Conservation (phyloP, 2,329 filamentous ascomycete species). For the Fusarium oligoseptatum region DNA sequence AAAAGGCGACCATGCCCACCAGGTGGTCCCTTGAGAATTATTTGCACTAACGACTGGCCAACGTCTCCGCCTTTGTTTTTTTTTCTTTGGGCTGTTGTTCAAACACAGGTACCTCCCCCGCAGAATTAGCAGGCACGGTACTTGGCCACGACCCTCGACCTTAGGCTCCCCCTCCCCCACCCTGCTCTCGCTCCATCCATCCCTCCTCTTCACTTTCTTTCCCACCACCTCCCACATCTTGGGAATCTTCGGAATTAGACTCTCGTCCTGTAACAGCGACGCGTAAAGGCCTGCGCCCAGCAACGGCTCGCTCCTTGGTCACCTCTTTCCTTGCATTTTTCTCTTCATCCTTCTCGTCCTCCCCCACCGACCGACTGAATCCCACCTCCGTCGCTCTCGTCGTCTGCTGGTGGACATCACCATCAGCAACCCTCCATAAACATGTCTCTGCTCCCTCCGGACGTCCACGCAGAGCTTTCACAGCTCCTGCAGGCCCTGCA, state of each 20-base stretch:
- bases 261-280: slow-evolving; percentile 36
- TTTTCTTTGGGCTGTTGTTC: slow-evolving; percentile 29
- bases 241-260: slow-evolving; percentile 38
- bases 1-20: slow-evolving; percentile 5
- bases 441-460: slow-evolving; percentile 89
- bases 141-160: slow-evolving; percentile 28
- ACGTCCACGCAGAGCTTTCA: slow-evolving; percentile 85
- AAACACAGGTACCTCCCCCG: slow-evolving; percentile 21
- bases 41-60: slow-evolving; percentile 29
- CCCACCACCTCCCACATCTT: slow-evolving; percentile 42
- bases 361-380: slow-evolving; percentile 26
- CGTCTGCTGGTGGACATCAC: slow-evolving; percentile 49
- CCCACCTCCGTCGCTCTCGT: slow-evolving; percentile 25
- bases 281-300: slow-evolving; percentile 36
- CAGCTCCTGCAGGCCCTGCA: slow-evolving; percentile 91
- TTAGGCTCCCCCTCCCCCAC: slow-evolving; percentile 46
- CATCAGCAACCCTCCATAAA: slow-evolving; percentile 45
- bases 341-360: slow-evolving; percentile 5
- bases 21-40: slow-evolving; percentile 19
- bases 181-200: slow-evolving; percentile 42
- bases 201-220: slow-evolving; percentile 42
- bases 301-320: slow-evolving; percentile 39
- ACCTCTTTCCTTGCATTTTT: neutral
- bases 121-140: slow-evolving; percentile 18
- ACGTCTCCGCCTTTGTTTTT: slow-evolving; percentile 39